A percentile compares a stretch with the other conserved stretches of the same genome.
These are phyloP conservation scores for Podaxis sp. DNA, from an alignment of 768 basidiomycete genomes.

Conservation along the genomic window DNA sequence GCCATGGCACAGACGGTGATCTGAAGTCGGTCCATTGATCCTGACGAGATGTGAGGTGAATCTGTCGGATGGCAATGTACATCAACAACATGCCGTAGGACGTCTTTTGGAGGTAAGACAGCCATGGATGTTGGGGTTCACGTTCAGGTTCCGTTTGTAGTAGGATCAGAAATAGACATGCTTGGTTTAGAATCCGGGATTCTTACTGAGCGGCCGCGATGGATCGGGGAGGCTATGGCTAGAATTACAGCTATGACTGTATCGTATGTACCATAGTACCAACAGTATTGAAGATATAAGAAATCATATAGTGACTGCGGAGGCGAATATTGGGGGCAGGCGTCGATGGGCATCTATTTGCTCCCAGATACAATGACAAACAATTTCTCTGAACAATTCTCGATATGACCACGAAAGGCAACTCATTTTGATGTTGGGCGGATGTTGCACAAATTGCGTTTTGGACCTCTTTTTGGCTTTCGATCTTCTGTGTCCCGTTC, in stretches of 20 bases:
- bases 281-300: too few relatives aligned
- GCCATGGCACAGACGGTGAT: conserved; percentile 88
- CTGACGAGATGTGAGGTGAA: conserved; percentile 42
- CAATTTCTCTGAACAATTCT: background rate
- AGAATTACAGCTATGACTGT: background rate
- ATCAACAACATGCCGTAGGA: conserved; percentile 75
- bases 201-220: background rate
- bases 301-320: too few relatives aligned
- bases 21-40: conserved; percentile 52
- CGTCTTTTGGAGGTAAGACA: conserved; percentile 30
- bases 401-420: background rate
- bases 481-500: conserved; percentile 9
- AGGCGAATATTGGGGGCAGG: background rate
- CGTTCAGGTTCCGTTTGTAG: too few relatives aligned
- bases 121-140: conserved; percentile 2
- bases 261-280: too few relatives aligned
- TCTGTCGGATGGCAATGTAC: conserved; percentile 95
- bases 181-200: background rate
- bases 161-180: background rate
- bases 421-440: background rate
- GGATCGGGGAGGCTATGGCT: background rate
- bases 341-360: background rate
- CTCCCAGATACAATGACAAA: background rate
- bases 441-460: conserved; percentile 10
- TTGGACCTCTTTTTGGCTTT: conserved; percentile 10